phyloP scores from a whole-genome alignment of 768 basidiomycete species.

The Leccinum rimulosum region DNA sequence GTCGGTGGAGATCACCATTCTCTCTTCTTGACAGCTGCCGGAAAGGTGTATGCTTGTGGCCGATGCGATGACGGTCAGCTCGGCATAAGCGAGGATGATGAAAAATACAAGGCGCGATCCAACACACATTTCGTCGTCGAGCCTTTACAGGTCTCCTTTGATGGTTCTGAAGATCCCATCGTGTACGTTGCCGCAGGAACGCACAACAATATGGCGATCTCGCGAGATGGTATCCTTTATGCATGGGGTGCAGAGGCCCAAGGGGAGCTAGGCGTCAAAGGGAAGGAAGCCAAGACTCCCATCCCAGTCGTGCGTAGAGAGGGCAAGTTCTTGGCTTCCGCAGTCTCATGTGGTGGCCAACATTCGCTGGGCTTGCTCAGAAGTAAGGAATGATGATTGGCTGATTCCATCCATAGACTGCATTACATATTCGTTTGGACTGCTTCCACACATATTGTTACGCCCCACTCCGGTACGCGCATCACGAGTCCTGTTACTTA shows the following conservation, averaged over 20 bases:
- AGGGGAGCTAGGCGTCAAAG: constrained; percentile 68
- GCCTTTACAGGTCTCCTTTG: constrained; percentile 66
- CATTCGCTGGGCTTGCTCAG: constrained; percentile 73
- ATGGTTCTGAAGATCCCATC: constrained; percentile 61
- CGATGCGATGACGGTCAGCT: constrained; percentile 83
- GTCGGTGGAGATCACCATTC: constrained; percentile 86
- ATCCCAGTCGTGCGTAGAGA: constrained; percentile 67
- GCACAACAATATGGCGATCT: constrained; percentile 72
- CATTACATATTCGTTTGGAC: constrained; percentile 20
- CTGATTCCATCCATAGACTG: constrained; percentile 6
- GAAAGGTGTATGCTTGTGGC: constrained; percentile 85
- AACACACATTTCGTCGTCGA: constrained; percentile 59
- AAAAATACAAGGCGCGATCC: constrained; percentile 53
- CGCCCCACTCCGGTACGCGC: constrained; percentile 15
- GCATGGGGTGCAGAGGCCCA: constrained; percentile 79
- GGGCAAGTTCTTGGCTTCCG: constrained; percentile 52
- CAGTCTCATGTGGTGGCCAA: constrained; percentile 74
- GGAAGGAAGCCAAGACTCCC: constrained; percentile 62
- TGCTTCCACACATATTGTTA: constrained; percentile 11
- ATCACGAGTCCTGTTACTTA: constrained; percentile 18
- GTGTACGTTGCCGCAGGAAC: constrained; percentile 64
- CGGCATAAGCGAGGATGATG: constrained; percentile 69
- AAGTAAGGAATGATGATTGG: constrained; percentile 43
- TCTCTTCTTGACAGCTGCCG: constrained; percentile 80
- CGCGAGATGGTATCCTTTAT: constrained; percentile 64